These are phyloP conservation scores for Glonium stellatum DNA, from an alignment of 495 filamentous ascomycete genomes.

Conservation along the genomic window DNA sequence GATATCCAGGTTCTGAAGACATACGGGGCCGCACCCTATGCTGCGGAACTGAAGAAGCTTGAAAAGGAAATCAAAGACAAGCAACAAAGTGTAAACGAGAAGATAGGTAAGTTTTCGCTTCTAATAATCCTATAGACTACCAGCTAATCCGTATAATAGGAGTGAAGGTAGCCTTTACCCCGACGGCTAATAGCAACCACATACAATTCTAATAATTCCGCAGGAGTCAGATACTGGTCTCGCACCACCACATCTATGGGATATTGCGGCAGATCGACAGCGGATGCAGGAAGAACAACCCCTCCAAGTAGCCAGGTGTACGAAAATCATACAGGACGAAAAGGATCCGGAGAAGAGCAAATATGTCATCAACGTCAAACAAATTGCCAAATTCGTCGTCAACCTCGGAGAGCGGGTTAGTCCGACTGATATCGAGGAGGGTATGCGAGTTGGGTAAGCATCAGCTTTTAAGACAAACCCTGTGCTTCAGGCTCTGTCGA, in stretches of 20 bases:
- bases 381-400: conserved; percentile 99
- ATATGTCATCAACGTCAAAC: conserved; percentile 99
- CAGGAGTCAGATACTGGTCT: conserved; percentile 98
- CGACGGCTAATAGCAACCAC: conserved; percentile 23
- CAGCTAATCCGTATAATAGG: conserved; percentile 32
- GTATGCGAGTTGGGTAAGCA: conserved; percentile 85
- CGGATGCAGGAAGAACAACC: conserved; percentile 98
- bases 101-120: conserved; percentile 57
- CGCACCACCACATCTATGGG: conserved; percentile 96
- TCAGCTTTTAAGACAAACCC: background rate
- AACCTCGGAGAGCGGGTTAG: conserved; percentile 95
- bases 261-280: conserved; percentile 94
- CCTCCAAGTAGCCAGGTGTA: conserved; percentile 93
- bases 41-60: conserved; percentile 82
- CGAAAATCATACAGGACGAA: conserved; percentile 97
- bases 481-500: conserved; percentile 17
- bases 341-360: conserved; percentile 97
- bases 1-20: conserved; percentile 99
- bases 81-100: conserved; percentile 94
- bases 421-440: conserved; percentile 98
- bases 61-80: conserved; percentile 98
- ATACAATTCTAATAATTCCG: conserved; percentile 11
- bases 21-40: conserved; percentile 95
- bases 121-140: background rate
- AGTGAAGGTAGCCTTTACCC: conserved; percentile 48